Conservation (phyloP, 1,139 yeast species). For the Hyphopichia buzzinii region DNA sequence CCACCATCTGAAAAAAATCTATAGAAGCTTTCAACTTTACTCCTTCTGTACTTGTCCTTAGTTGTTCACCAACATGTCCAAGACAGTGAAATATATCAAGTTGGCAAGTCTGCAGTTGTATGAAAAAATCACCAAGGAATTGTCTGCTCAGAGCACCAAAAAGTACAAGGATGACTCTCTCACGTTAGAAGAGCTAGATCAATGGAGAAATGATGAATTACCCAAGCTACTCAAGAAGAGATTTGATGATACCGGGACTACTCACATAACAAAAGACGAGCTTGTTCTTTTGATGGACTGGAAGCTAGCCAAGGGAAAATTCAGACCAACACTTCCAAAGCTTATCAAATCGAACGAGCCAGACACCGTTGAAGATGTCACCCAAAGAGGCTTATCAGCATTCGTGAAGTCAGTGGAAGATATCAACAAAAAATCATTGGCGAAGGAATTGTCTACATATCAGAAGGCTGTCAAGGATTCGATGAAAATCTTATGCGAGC, state of each 20-base stretch:
- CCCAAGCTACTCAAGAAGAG: conserved; percentile 23
- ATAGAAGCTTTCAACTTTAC: too few relatives aligned
- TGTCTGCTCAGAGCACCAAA: conserved; percentile 15
- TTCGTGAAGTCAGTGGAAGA: conserved; percentile 18
- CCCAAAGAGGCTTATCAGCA: conserved; percentile 27
- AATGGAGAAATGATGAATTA: conserved; percentile 31
- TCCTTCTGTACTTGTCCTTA: background rate
- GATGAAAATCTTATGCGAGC: conserved; percentile 28
- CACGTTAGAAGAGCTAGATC: conserved; percentile 32
- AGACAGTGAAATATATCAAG: conserved; percentile 4
- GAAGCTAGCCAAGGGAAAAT: conserved; percentile 50
- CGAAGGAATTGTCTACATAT: background rate
- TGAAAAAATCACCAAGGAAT: conserved; percentile 7
- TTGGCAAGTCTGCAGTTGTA: conserved; percentile 8
- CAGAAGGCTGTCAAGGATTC: conserved; percentile 17
- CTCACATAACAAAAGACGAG: conserved; percentile 37
- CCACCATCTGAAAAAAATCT: too few relatives aligned
- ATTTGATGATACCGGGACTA: conserved; percentile 14
- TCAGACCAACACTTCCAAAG: conserved; percentile 44
- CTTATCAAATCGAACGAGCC: conserved; percentile 36
- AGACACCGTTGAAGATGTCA: conserved; percentile 22
- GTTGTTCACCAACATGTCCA: conserved; percentile 5
- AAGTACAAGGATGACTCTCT: conserved; percentile 19
- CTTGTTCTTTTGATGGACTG: conserved; percentile 44
- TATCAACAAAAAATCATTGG: background rate